These are phyloP conservation scores for Zygosaccharomyces rouxii DNA, from an alignment of 805 yeast species.

Conservation along the genomic window DNA sequence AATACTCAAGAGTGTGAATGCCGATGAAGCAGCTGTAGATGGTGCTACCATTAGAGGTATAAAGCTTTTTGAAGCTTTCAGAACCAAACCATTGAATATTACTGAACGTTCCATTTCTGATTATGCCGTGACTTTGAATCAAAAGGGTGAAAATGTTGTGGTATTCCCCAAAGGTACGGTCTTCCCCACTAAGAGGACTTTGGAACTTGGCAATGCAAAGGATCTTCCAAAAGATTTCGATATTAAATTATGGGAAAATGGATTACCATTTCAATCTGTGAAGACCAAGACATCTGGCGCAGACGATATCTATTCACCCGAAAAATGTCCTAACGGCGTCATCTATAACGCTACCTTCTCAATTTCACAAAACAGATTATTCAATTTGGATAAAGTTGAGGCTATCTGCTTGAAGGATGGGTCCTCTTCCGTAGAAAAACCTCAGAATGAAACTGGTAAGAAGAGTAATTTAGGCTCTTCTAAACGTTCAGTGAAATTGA, in stretches of 20 bases:
- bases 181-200: constrained; percentile 32
- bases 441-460: constrained; percentile 12
- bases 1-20: constrained; percentile 80
- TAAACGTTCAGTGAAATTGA: constrained; percentile 13
- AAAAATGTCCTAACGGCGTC: constrained; percentile 40
- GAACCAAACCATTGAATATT: constrained; percentile 52
- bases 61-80: constrained; percentile 61
- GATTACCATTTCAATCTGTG: constrained; percentile 16
- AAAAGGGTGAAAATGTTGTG: constrained; percentile 28
- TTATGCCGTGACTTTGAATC: constrained; percentile 39
- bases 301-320: constrained; percentile 35
- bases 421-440: constrained; percentile 25
- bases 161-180: constrained; percentile 48
- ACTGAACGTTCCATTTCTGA: constrained; percentile 51
- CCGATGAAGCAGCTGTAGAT: constrained; percentile 90
- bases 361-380: constrained; percentile 47
- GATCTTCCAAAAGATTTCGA: constrained; percentile 31
- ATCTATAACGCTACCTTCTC: constrained; percentile 41
- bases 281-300: constrained; percentile 11
- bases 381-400: constrained; percentile 43
- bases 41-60: constrained; percentile 88
- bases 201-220: constrained; percentile 36
- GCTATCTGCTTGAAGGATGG: constrained; percentile 40
- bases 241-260: constrained; percentile 34
- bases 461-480: neutral